Conservation (phyloP, 2,329 filamentous ascomycete genomes). For the Acrodontium crateriforme region DNA sequence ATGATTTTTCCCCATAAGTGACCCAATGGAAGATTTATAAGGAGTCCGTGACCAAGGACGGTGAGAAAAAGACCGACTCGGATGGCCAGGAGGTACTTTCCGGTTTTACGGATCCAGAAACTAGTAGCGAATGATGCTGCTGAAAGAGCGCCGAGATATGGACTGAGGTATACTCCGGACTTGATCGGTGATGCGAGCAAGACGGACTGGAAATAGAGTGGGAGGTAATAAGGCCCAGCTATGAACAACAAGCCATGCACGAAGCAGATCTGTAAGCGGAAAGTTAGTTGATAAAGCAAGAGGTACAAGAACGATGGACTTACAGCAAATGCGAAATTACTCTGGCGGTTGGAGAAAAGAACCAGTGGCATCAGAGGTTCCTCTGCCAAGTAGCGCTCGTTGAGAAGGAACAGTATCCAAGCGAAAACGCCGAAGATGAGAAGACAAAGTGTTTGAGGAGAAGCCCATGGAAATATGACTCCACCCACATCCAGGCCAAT, state of each 20-base stretch:
- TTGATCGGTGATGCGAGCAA: conserved; percentile 45
- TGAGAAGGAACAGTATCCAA: conserved; percentile 49
- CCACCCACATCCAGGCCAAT: conserved; percentile 79
- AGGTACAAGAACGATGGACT: too few relatives aligned
- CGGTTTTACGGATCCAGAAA: conserved; percentile 33
- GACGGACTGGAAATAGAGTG: conserved; percentile 61
- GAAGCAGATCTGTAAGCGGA: conserved; percentile 55
- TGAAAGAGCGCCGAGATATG: conserved; percentile 32
- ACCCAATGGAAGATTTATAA: conserved; percentile 11
- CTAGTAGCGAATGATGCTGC: conserved; percentile 29
- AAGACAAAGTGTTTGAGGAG: conserved; percentile 61
- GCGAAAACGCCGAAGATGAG: conserved; percentile 54
- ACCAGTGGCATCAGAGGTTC: conserved; percentile 67
- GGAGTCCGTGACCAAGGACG: conserved; percentile 4
- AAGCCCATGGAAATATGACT: conserved; percentile 59
- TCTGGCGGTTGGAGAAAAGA: conserved; percentile 54
- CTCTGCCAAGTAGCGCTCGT: conserved; percentile 58
- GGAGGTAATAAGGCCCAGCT: conserved; percentile 61
- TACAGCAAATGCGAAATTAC: conserved; percentile 50
- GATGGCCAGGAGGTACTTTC: conserved; percentile 35
- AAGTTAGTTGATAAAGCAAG: too few relatives aligned
- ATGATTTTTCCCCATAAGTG: conserved; percentile 14
- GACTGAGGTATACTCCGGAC: conserved; percentile 48
- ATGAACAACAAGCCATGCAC: conserved; percentile 68
- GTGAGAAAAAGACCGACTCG: conserved; percentile 16